These are phyloP conservation scores for Phytophthora niederhauseri DNA, from an alignment of 352 stramenopile genomes.

Conservation along the genomic window DNA sequence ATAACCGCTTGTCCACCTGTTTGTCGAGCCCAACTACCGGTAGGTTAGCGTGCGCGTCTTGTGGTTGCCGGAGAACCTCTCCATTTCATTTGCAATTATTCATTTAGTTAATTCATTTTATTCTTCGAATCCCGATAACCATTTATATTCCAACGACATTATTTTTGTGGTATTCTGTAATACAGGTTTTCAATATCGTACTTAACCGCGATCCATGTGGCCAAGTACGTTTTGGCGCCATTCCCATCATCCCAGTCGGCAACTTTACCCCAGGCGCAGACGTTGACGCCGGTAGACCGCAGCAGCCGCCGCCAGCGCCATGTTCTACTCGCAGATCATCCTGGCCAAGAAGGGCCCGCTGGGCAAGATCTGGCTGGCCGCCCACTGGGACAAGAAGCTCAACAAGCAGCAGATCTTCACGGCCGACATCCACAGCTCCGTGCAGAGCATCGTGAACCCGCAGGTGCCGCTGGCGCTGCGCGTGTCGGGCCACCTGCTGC, in stretches of 20 bases:
- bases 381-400: conserved; percentile 99
- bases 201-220: neutral
- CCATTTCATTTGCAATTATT: too few species aligned
- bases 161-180: too few species aligned
- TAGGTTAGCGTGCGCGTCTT: too few species aligned
- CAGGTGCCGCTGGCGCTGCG: conserved; percentile 97
- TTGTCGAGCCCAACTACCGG: too few species aligned
- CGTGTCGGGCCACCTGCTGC: conserved; percentile 97
- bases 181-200: too few species aligned
- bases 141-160: too few species aligned
- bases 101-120: too few species aligned
- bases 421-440: conserved; percentile 96
- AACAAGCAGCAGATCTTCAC: conserved; percentile 98
- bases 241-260: neutral
- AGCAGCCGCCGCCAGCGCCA: neutral
- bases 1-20: too few species aligned
- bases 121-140: too few species aligned
- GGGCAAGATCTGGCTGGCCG: conserved; percentile 99
- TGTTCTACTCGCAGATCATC: conserved; percentile 99
- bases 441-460: conserved; percentile 97
- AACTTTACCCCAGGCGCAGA: neutral
- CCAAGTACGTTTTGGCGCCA: neutral
- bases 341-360: conserved; percentile 99
- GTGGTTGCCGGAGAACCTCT: too few species aligned
- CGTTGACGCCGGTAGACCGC: neutral